These are phyloP conservation scores for Dicorynia guianensis DNA, from an alignment of 306 rosid species.

Conservation along the genomic window DNA sequence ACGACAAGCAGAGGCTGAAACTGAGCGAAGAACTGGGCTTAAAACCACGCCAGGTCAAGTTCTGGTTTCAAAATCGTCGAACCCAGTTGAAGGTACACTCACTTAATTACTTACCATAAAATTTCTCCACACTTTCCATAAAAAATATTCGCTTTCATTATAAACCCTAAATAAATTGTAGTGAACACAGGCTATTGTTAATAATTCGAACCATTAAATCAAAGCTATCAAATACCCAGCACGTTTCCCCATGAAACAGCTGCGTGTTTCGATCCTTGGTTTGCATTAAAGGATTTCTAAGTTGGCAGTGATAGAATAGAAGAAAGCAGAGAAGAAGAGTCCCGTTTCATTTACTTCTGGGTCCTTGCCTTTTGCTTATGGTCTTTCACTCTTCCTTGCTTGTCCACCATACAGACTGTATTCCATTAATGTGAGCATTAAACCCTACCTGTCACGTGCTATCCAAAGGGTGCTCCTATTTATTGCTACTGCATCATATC, in stretches of 20 bases:
- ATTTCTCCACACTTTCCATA: constrained; percentile 23
- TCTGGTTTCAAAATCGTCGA: constrained; percentile 98
- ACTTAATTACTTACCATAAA: not conserved
- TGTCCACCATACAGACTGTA: constrained; percentile 65
- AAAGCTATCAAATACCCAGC: constrained; percentile 30
- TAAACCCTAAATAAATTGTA: constrained; percentile 48
- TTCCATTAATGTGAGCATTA: constrained; percentile 74
- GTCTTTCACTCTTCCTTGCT: constrained; percentile 17
- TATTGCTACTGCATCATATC: constrained; percentile 45
- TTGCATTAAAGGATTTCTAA: constrained; percentile 39
- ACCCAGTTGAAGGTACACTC: constrained; percentile 86
- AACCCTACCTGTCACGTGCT: constrained; percentile 74
- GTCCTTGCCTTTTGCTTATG: not conserved
- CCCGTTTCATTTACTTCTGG: constrained; percentile 24
- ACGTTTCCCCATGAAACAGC: constrained; percentile 60
- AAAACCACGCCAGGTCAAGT: constrained; percentile 95
- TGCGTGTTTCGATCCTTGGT: constrained; percentile 44
- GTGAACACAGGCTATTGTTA: not conserved
- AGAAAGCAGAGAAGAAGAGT: constrained; percentile 14
- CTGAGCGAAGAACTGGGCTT: constrained; percentile 84
- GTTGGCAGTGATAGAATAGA: constrained; percentile 23
- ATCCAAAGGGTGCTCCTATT: constrained; percentile 57
- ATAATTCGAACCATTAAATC: constrained; percentile 32
- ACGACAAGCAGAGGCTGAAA: constrained; percentile 88
- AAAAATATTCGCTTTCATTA: constrained; percentile 19